Evolutionary conservation across 1,139 yeast species (phyloP).

Genomic region (Blastobotrys capitulatus): DNA sequence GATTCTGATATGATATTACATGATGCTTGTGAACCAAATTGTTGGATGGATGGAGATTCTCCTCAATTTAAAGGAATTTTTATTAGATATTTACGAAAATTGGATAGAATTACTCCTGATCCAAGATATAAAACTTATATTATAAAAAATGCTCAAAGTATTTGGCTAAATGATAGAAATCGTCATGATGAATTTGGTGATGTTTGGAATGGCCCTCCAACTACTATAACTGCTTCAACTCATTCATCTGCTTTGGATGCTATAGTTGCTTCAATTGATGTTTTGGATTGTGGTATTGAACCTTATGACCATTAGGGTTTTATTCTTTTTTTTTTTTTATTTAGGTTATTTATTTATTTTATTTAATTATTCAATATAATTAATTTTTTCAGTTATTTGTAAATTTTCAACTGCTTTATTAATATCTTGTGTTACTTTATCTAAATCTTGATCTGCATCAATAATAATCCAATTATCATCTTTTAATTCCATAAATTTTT

Average conservation of each 20-base stretch:
- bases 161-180: conserved; percentile 8
- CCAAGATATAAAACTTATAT: conserved; percentile 5
- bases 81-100: conserved; percentile 15
- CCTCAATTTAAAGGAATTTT: conserved; percentile 20
- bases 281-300: not conserved
- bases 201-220: conserved; percentile 13
- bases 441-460: conserved; percentile 59
- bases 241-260: conserved; percentile 10
- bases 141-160: conserved; percentile 7
- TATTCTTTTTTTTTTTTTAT: not conserved
- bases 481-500: conserved; percentile 48
- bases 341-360: not conserved
- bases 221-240: conserved; percentile 2
- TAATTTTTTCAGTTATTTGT: not conserved
- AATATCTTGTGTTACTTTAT: conserved; percentile 42
- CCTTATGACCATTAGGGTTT: not conserved
- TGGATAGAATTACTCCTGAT: conserved; percentile 8
- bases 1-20: conserved; percentile 13
- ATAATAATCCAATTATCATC: conserved; percentile 40
- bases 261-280: conserved; percentile 2
- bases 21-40: conserved; percentile 17
- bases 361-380: not conserved
- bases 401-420: conserved; percentile 14
- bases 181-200: conserved; percentile 12
- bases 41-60: conserved; percentile 16